Base-by-base conservation (phyloP, 768 basidiomycete species). In the Tephrocybe rancida region DNA sequence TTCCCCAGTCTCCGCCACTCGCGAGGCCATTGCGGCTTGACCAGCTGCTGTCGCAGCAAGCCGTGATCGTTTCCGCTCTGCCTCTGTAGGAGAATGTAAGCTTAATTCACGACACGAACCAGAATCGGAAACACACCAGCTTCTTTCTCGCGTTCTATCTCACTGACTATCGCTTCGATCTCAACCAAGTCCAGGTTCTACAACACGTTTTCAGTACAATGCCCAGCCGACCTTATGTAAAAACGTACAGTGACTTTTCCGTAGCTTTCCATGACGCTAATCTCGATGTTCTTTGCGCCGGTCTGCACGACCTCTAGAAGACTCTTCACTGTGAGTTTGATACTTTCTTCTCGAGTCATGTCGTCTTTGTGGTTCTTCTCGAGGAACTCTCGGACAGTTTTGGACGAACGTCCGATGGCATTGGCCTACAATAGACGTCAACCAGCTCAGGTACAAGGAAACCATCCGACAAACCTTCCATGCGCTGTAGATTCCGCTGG, bases 261-360 rank as follows among this genome's bases (percentile, higher is more conserved):
- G 68, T 93, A 98, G 56, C 87, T 83, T 66, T 97, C 95, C 92
- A 98, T 95, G 41, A 98, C 92, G 57, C 90, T 95, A 62, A 99
- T 93, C 70, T 99, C 97, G 58, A 99, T 98, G 71, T 99, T 99
- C 79, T 98, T 98, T 4, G 97, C 97, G n/a, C 97, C 97, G 1
- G 97, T 98, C 74, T 98, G 97, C 7, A 99, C 97, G 32, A 99
- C 95, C 70, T 99, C 97, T 21, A 99, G 78, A 63, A 99, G 76
- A 67, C 89, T 90, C 77, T 98, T 98, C 57, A 99, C 84, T 0
- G 97, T 94, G 44, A 99, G 75, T 70, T 97, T 97, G 70, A 99
- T 90, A 47, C 89, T 87, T 55, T 97, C 94, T 45, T 94, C 94
- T 55, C 92, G 79, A 6, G 83, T 77, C 76, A 97, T 78, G 59